phyloP scores from a whole-genome alignment of 2,329 filamentous ascomycete genomes.

The Trichoderma sp. region DNA sequence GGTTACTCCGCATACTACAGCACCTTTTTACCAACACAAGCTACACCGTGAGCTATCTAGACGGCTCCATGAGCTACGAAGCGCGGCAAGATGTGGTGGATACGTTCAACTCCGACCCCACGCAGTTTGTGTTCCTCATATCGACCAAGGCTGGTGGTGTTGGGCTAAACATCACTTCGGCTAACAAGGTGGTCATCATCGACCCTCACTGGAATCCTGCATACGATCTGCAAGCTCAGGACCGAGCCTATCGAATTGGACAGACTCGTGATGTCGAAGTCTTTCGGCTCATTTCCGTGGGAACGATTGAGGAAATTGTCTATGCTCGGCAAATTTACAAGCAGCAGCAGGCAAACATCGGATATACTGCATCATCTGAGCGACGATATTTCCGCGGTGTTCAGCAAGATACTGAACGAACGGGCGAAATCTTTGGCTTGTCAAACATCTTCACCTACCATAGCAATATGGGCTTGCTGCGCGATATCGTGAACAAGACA shows the following conservation, averaged over 20 bases:
- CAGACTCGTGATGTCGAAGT: constrained; percentile 93
- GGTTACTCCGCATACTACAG: constrained; percentile 79
- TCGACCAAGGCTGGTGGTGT: constrained; percentile 92
- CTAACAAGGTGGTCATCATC: constrained; percentile 96
- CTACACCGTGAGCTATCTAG: constrained; percentile 89
- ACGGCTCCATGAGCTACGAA: constrained; percentile 80
- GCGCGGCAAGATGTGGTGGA: constrained; percentile 82
- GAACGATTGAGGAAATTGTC: constrained; percentile 95
- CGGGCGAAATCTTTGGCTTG: constrained; percentile 93
- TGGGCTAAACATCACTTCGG: constrained; percentile 93
- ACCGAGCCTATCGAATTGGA: constrained; percentile 93
- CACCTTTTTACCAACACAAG: constrained; percentile 83
- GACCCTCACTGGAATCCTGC: constrained; percentile 98
- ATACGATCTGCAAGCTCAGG: constrained; percentile 93
- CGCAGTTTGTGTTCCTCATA: constrained; percentile 93
- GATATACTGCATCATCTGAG: constrained; percentile 89
- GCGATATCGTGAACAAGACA: constrained; percentile 98
- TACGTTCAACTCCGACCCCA: constrained; percentile 85
- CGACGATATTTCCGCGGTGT: constrained; percentile 94
- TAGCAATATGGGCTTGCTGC: constrained; percentile 74
- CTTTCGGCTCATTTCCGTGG: constrained; percentile 84
- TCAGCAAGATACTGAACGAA: constrained; percentile 77
- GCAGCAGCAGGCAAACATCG: constrained; percentile 97
- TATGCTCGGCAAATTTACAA: constrained; percentile 99
- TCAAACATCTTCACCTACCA: constrained; percentile 84